Evolutionary conservation across 495 filamentous ascomycete genomes (phyloP).

Genomic region (Aspergillus cavernicola): DNA sequence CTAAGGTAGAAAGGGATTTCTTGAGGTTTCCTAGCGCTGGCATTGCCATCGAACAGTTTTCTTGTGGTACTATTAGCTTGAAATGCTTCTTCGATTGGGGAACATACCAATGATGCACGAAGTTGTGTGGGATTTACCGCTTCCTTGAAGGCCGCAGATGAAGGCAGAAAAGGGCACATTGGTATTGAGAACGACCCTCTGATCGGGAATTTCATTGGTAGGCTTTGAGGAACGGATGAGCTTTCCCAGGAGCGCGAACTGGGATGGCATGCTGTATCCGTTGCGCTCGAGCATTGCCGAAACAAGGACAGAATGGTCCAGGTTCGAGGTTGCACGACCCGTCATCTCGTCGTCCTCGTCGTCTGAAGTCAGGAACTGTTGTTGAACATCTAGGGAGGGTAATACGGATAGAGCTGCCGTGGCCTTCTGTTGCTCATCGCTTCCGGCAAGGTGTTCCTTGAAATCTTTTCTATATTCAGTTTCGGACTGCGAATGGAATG

Average conservation of each 20-base stretch:
- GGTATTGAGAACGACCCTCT: slow-evolving; percentile 41
- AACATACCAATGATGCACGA: slow-evolving; percentile 66
- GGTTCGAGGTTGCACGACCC: background rate
- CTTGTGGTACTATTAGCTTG: slow-evolving; percentile 30
- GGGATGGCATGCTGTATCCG: slow-evolving; percentile 18
- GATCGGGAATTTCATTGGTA: background rate
- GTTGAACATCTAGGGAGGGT: slow-evolving; percentile 12
- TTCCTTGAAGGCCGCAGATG: slow-evolving; percentile 74
- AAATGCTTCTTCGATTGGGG: slow-evolving; percentile 6
- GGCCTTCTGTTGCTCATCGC: background rate
- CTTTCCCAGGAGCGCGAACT: slow-evolving; percentile 21
- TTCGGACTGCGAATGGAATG: background rate
- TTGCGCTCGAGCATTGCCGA: slow-evolving; percentile 13
- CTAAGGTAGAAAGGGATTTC: slow-evolving; percentile 57
- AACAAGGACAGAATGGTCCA: slow-evolving; percentile 17
- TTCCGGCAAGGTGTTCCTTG: slow-evolving; percentile 15
- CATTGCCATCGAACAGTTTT: slow-evolving; percentile 53
- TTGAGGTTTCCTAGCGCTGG: slow-evolving; percentile 34
- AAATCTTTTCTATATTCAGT: slow-evolving; percentile 9
- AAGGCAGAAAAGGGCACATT: slow-evolving; percentile 72
- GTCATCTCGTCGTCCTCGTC: slow-evolving; percentile 6
- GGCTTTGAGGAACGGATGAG: slow-evolving; percentile 2
- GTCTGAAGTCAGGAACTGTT: slow-evolving; percentile 13
- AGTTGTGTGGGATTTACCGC: slow-evolving; percentile 71
- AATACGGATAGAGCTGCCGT: background rate